Base-by-base conservation (phyloP, 2,329 filamentous ascomycete species). In the Ceratocystiopsis minuta region DNA sequence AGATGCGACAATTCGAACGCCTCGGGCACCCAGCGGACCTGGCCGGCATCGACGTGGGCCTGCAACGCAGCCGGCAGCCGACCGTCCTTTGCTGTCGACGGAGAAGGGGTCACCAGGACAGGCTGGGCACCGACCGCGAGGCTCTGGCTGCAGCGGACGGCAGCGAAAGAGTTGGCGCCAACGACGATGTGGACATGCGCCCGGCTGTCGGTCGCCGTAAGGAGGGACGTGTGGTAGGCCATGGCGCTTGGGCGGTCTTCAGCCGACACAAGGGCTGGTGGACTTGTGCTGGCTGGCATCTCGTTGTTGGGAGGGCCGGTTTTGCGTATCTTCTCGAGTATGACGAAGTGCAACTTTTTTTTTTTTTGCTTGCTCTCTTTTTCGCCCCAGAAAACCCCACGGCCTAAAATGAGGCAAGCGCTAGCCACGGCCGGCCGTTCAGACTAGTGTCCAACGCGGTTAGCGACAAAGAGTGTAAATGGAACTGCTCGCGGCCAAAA, bases 131-230 rank as follows among this genome's bases (percentile, higher is more conserved):
- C 88, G 15, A 84, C 81, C 52, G 80, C 73, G 40, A 95, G 61
- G 3, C 84, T 87, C 54, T 84, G 82, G 13, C 71, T 64, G 61
- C 83, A 92, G 51, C 90, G 75, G 31, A 85, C 73, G 41, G 80
- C 80, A n/a, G 90, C 88, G 35, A 98, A 70, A 14, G 88, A 77
- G 53, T 87, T 90, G 32, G 80, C 78, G 45, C 90, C 90, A 48
- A 96, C 60, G 53, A 98, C 74, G 44, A 98, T 68, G 57, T 98
- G 90, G 35, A 87, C 60, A 54, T 84, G 80, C 38, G 65, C 69
- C 40, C 67, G 67, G 53, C 75, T 78, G 55, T 86, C 76, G 49
- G 80, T 68, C 39, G 81, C 77, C 37, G 81, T 79, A 38, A 92
- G 74, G 40, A 92, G 67, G 4, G 78, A 68, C 16, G 58, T 57